Evolutionary conservation across 371 early-diverging fungal species (phyloP), one percentile per base, ranked within the genome.

Genomic region (Mucor irregularis): DNA sequence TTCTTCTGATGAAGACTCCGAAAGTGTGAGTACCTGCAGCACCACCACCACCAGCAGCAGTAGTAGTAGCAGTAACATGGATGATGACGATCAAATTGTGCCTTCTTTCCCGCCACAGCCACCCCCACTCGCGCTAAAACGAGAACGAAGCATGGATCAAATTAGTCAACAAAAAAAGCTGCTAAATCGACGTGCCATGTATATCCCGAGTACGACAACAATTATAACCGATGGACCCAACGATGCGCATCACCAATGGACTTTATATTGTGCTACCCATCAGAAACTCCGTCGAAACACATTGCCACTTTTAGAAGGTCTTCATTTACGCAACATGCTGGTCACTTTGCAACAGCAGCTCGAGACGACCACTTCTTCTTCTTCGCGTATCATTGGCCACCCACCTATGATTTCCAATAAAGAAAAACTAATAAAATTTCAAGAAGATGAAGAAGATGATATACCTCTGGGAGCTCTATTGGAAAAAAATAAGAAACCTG

Each of bases 301-400:
- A n/a, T 13, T 61, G 14, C 61, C 61, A 14, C 51, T 62, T 51
- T 37, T 28, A 21, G 57, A 62, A 62, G 39, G 26, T 2, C 25
- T 62, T 52, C 57, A 52, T 37, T 57, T 62, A 28, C 46, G 22
- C 25, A 22, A 35, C n/a, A 57, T 63, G 53, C 49, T 63, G 3
- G 19, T 44, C 19, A 24, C 25, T 33, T 37, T 58, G 17, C 50
- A 50, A 21, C 54, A 25, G 16, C n/a, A n/a, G n/a, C n/a, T n/a
- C n/a, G n/a, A n/a, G n/a, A n/a, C n/a, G n/a, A n/a, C n/a, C n/a
- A n/a, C n/a, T n/a, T n/a, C n/a, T n/a, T n/a, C n/a, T n/a, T n/a
- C n/a, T n/a, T n/a, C n/a, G n/a, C n/a, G n/a, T n/a, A n/a, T n/a
- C n/a, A n/a, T n/a, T n/a, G n/a, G n/a, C n/a, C n/a, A n/a, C n/a